Evolutionary conservation across 2,329 filamentous ascomycete genomes (phyloP), one percentile per base, ranked within the genome.

Genomic region (Hypoxylon sp.): DNA sequence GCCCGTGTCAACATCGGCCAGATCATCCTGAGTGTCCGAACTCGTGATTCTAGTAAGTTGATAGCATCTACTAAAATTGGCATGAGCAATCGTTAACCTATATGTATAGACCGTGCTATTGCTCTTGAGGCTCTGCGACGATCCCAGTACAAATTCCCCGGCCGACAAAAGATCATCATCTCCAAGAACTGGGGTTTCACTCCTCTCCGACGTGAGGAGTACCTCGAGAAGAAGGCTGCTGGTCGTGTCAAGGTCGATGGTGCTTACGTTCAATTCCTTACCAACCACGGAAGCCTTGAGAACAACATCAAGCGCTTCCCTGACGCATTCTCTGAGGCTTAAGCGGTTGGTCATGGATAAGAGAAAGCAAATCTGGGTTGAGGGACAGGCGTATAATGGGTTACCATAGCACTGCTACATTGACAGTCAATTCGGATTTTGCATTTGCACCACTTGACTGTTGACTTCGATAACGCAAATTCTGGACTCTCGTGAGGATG

Each of bases 181-280:
- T 97, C 93, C 89, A 99, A 98, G 94, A 99, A 99, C 91, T 99
- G 96, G 96, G 96, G 96, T 78, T 99, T 99, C 93, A 99, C 96
- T 73, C 94, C 94, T 82, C 93, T 99, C 80, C 92, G 94, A 81
- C 94, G 96, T 79, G 96, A 98, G 78, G 96, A 99, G 85, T 99
- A 98, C 88, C 88, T 97, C 82, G 90, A 94, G 85, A 93, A 95
- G 88, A 97, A 97, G 90, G 89, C 94, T 82, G 92, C 91, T 80
- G 96, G 96, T 82, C 91, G 90, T 82, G 91, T 99, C 86, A 93
- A 95, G 89, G 92, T 97, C 78, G 96, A 99, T 80, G 96, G 96
- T 91, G 96, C 96, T 80, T 99, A 99, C 87, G 96, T 99, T 78
- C 94, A 99, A 89, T 99, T 99, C 92, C 91, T 98, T 79, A 89